Evolutionary conservation across 129 eudicot species (phyloP).

Genomic region (Glebionis coronaria): DNA sequence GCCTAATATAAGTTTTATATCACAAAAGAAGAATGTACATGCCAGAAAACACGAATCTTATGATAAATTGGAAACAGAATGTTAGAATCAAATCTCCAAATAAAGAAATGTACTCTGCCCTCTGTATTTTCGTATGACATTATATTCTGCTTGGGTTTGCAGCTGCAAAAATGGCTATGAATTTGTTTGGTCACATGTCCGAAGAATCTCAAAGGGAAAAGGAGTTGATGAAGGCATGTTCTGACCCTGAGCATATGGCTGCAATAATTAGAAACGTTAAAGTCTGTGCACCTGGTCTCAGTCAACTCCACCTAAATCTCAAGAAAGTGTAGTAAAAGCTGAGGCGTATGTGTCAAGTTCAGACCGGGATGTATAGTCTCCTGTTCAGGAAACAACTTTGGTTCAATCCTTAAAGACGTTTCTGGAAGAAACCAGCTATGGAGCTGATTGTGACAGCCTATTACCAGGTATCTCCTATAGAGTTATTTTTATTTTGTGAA

Average conservation of each 20-base stretch:
- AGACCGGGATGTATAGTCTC: too few relatives aligned
- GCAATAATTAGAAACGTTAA: conserved; percentile 81
- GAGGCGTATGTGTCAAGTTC: too few relatives aligned
- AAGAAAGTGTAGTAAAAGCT: too few relatives aligned
- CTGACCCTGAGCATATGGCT: conserved; percentile 91
- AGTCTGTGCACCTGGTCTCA: conserved; percentile 80
- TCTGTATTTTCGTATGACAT: background rate
- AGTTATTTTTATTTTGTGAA: too few relatives aligned
- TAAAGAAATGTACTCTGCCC: background rate
- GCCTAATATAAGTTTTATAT: background rate
- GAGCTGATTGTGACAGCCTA: too few relatives aligned
- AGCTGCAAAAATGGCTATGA: conserved; percentile 95
- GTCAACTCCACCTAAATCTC: too few relatives aligned
- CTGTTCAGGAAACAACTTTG: too few relatives aligned
- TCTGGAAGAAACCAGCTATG: too few relatives aligned
- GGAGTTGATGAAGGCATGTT: conserved; percentile 95
- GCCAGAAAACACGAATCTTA: too few relatives aligned
- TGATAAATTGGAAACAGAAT: background rate
- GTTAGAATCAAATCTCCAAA: background rate
- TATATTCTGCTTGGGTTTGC: conserved; percentile 9
- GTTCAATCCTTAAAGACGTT: too few relatives aligned
- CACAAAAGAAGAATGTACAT: background rate
- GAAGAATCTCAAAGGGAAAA: conserved; percentile 77
- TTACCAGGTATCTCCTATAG: too few relatives aligned
- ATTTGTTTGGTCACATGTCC: conserved; percentile 71